These are phyloP conservation scores for Penicillium roqueforti DNA, from an alignment of 495 filamentous ascomycete genomes.

Conservation along the genomic window DNA sequence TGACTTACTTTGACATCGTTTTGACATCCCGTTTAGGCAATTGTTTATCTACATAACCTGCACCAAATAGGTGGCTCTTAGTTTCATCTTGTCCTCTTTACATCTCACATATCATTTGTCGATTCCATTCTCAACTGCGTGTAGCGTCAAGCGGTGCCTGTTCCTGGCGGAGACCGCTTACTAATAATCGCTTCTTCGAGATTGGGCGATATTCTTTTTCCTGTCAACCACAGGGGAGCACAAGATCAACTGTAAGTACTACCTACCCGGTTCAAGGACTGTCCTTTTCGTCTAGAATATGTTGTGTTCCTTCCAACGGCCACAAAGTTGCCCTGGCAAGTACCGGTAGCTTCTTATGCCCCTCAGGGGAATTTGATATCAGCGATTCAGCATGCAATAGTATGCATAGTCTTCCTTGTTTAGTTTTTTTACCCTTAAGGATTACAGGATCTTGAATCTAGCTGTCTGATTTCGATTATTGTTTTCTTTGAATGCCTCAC, in stretches of 20 bases:
- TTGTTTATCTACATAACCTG: neutral
- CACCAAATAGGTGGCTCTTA: neutral
- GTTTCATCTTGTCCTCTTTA: neutral
- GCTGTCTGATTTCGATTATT: neutral
- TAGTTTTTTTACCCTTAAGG: neutral
- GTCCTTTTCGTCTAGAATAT: neutral
- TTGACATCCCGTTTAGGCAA: neutral
- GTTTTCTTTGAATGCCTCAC: neutral
- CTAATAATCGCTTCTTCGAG: neutral
- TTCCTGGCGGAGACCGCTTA: slow-evolving; percentile 2
- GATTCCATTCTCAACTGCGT: neutral
- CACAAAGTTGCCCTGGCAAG: neutral
- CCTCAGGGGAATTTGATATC: slow-evolving; percentile 3
- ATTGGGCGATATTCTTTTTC: neutral
- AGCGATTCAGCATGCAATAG: neutral
- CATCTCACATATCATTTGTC: neutral
- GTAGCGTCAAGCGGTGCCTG: neutral
- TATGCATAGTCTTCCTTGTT: neutral
- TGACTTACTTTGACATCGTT: neutral
- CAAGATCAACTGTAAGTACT: slow-evolving; percentile 5
- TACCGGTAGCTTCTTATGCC: neutral
- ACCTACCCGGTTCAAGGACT: neutral
- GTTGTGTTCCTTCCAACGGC: neutral
- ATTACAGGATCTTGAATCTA: too few species aligned
- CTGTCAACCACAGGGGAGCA: neutral